These are phyloP conservation scores for Colletotrichum sansevieriae DNA, from an alignment of 2,329 filamentous ascomycete genomes.

Conservation along the genomic window DNA sequence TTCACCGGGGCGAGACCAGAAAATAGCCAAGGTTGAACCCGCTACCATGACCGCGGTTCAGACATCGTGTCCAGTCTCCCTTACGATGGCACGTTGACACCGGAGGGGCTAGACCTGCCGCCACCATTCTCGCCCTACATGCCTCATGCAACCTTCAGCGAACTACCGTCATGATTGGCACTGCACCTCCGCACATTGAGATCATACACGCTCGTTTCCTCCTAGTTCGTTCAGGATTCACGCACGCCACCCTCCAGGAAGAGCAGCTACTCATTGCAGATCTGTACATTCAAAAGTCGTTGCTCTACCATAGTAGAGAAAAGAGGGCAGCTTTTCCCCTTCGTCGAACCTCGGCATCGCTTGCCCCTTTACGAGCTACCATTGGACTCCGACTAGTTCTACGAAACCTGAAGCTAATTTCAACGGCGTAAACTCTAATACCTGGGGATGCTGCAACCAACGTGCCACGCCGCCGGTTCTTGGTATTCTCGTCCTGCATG, in stretches of 20 bases:
- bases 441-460: not conserved
- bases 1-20: not conserved
- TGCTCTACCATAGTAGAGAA: not conserved
- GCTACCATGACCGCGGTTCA: conserved; percentile 23
- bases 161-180: conserved; percentile 3
- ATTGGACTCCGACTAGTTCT: not conserved
- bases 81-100: conserved; percentile 16
- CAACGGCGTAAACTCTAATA: conserved; percentile 27
- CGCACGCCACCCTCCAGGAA: conserved; percentile 25
- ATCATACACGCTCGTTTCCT: conserved; percentile 14
- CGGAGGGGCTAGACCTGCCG: not conserved
- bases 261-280: too few relatives aligned
- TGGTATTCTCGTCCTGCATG: not conserved
- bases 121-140: conserved; percentile 6
- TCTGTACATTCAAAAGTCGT: too few relatives aligned
- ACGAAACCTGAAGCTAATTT: conserved; percentile 25
- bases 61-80: conserved; percentile 28
- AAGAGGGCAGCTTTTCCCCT: not conserved
- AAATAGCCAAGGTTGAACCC: not conserved
- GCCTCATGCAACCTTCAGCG: conserved; percentile 6
- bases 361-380: not conserved
- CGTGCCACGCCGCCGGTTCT: conserved; percentile 27
- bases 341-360: conserved; percentile 36
- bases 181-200: conserved; percentile 4
- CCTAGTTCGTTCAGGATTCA: not conserved